Evolutionary conservation across 2,329 filamentous ascomycete genomes (phyloP).

Genomic region (Fusarium pseudocircinatum): DNA sequence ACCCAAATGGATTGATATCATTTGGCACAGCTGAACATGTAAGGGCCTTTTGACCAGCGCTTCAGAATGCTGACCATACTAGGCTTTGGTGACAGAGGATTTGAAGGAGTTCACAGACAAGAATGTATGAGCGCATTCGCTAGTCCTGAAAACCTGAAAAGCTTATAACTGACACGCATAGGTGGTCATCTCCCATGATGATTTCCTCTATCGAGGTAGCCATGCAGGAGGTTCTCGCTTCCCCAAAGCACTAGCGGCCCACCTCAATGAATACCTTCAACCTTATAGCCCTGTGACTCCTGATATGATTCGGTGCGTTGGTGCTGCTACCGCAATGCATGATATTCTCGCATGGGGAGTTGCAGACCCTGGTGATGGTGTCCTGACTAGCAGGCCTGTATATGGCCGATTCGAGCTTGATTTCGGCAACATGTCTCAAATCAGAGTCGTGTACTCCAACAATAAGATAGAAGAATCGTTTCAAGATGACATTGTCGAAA

Average conservation of each 20-base stretch:
- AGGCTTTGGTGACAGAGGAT: constrained; percentile 54
- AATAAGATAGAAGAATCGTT: constrained; percentile 56
- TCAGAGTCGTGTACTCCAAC: constrained; percentile 57
- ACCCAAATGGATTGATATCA: constrained; percentile 56
- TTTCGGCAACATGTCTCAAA: constrained; percentile 54
- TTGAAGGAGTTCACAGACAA: constrained; percentile 43
- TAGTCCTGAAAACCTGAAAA: background rate
- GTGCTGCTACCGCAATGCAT: constrained; percentile 52
- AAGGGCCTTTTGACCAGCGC: background rate
- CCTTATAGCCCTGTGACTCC: constrained; percentile 44
- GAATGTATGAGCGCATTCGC: constrained; percentile 40
- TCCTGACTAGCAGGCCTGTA: constrained; percentile 52
- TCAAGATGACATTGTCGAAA: constrained; percentile 53
- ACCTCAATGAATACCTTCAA: constrained; percentile 52
- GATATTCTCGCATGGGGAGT: constrained; percentile 53
- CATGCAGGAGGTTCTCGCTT: constrained; percentile 49
- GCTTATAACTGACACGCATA: background rate
- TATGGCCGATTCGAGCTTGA: constrained; percentile 63
- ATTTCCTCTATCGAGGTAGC: constrained; percentile 52
- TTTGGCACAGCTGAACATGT: constrained; percentile 61
- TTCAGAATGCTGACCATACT: background rate
- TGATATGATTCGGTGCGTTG: constrained; percentile 48
- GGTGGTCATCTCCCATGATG: constrained; percentile 42
- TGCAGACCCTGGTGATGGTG: constrained; percentile 50
- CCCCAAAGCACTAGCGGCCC: constrained; percentile 46